Base-by-base conservation (phyloP, 352 stramenopile species). In the Peronospora tabacina region DNA sequence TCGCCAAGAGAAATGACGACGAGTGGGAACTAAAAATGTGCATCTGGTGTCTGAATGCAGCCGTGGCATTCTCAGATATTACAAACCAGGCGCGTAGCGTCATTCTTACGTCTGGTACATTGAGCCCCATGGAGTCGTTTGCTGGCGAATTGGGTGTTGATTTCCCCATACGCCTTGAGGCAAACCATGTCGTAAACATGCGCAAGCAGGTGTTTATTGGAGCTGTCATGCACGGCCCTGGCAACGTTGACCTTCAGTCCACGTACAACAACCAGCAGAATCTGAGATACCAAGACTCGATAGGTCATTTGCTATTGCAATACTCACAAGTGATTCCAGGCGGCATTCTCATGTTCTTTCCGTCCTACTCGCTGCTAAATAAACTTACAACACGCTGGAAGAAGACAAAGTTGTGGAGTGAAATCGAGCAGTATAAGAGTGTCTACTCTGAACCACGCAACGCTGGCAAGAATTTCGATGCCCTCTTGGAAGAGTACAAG, bases 81-180 rank as follows among this genome's bases (percentile, higher is more conserved):
- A 62, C 77, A 16, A 71, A 50, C 24, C 45, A 86, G 47, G 71
- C 70, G 1, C 75, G 74, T 10, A 87, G 72, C 19, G 79, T 94
- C 13, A 85, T 94, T 47, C 55, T 94, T 15, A 90, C 84, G 15
- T 92, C 80, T 4, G 84, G 84, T 10, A 94, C 84, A 11, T 52
- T 94, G 22, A 90, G 78, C 44, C 84, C 84, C 4, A 90, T 94
- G 80, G 82, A 90, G 5, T 90, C 82, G n/a, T 92, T 93, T 55
- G 80, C 73, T 1, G 78, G 78, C 0, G 84, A 94, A 42, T 56
- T 94, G 8, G 82, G 84, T 3, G 74, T 80, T 0, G 73, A 86
- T 24, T 94, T 94, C 24, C 70, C 76, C 1, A 85, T 94, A 45
- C 82, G 77, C 0, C 44, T 94, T 0, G 84, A 94, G 42, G 80